Evolutionary conservation across 192 early-diverging fungal genomes (phyloP), one percentile per base, ranked within the genome.

Genomic region (Diversispora epigaea): DNA sequence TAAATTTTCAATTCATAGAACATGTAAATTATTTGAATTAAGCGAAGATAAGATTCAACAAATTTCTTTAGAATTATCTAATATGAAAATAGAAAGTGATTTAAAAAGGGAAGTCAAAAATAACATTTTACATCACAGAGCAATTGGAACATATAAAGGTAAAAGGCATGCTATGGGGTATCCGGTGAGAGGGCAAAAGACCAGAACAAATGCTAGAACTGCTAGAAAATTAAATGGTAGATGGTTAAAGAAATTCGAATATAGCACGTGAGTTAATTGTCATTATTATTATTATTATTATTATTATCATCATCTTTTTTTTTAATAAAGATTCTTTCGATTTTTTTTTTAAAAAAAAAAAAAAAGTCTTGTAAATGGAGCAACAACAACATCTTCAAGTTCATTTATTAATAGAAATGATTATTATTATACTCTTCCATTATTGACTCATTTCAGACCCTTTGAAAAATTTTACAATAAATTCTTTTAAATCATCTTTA

Each of bases 111-210:
- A 92, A 77, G 83, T 91, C 4, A 75, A 83, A 14, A 89, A 89
- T 68, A 90, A 93, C 60, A 90, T 94, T 49, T 83, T 86, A 83
- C 90, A 91, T 76, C 85, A 91, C 77, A 86, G 88, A 45, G 78
- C 87, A 62, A 89, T 92, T 82, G 91, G 90, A 66, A 83, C 90
- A 25, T 95, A 93, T 77, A 78, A 90, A 43, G 96, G 96, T 22
- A 86, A 86, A 78, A 84, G 95, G 63, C 95, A 97, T 77, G 90
- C 91, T 66, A 89, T 92, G 85, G 88, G 91, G 11, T 76, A 93
- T 77, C 96, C 96, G 3, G 96, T 97, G 15, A 91, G 93, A 57
- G 95, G 95, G 7, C 94, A 96, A 79, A 82, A 88, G 50, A 97
- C 96, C 0, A 86, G 85, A 62, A 94, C 92, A 68, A 98, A 98